A percentile compares a stretch with the other conserved stretches of the same genome.
These are phyloP conservation scores for Papiliotrema laurentii DNA, from an alignment of 1,284 basidiomycete genomes.

Conservation along the genomic window DNA sequence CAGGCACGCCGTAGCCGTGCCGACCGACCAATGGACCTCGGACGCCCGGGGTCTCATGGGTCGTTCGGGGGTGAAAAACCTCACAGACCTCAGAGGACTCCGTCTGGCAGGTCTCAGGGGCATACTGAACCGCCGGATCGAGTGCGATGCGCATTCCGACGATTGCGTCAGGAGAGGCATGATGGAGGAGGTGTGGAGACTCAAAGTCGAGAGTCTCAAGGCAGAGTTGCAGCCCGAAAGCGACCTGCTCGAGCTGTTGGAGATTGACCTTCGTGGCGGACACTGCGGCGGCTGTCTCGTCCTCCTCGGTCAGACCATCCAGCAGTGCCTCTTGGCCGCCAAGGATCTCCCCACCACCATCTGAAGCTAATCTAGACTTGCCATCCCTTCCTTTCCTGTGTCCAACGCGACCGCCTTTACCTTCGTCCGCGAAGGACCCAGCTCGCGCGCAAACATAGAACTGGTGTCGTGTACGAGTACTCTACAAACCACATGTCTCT, in stretches of 20 bases:
- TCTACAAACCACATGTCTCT: too few relatives aligned
- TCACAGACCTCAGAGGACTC: constrained; percentile 14
- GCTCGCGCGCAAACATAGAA: too few relatives aligned
- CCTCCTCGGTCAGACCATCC: constrained; percentile 22
- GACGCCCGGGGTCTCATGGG: constrained; percentile 27
- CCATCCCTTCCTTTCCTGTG: neutral
- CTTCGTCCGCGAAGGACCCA: too few relatives aligned
- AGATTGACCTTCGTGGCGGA: constrained; percentile 25
- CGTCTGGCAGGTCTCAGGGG: constrained; percentile 16
- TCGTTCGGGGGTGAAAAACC: constrained; percentile 5
- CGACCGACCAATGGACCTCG: constrained; percentile 15
- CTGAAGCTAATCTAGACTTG: too few relatives aligned
- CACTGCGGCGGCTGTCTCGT: constrained; percentile 32
- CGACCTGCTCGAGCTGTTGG: constrained; percentile 26
- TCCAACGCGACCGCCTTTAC: too few relatives aligned
- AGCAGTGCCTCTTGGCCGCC: constrained; percentile 22
- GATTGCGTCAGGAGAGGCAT: constrained; percentile 9
- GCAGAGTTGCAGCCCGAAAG: constrained; percentile 9
- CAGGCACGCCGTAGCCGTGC: constrained; percentile 11
- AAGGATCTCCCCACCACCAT: constrained; percentile 22
- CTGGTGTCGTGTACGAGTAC: too few relatives aligned
- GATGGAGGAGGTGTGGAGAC: constrained; percentile 18
- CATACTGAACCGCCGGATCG: constrained; percentile 17
- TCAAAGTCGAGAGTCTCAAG: constrained; percentile 5
- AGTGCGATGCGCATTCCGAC: constrained; percentile 16